Base-by-base conservation (phyloP, 495 filamentous ascomycete species). In the Neurospora cerealis region DNA sequence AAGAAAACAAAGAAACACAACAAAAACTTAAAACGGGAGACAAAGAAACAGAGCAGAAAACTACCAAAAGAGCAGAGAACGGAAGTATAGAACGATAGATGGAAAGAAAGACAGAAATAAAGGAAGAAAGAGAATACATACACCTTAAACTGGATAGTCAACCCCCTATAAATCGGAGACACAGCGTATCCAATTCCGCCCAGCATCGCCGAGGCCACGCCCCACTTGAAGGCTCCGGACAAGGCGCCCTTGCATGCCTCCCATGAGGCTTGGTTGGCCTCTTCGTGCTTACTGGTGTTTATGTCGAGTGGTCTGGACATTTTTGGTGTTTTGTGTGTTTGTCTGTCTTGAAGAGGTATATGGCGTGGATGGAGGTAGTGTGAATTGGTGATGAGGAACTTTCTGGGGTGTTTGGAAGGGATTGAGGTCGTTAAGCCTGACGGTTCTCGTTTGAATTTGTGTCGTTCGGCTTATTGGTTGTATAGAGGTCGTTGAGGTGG, bases 71-170 rank as follows among this genome's bases (percentile, higher is more conserved):
- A 32, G 32, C 13, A 40, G 38, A 74, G 44, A 48, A 13, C 0
- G 7, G n/a, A 11, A 46, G 24, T 28, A 28, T 28, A 74, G 5
- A 34, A 44, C 44, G 28, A n/a, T 2, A 15, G 24, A 54, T n/a
- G 40, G 24, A 15, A 38, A 37, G 34, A 42, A 21, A 11, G 0
- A 11, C 0, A 6, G 36, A 15, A 41, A 73, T 4, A 34, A 44
- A 44, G 32, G 13, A 9, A n/a, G 24, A 54, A 32, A 44, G 32
- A 15, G 9, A 38, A 39, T 17, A 75, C 89, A 75, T 87, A 93
- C 85, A 95, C 89, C 84, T 97, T 97, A 83, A 97, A 97, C 80
- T 97, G 94, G 24, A 94, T 84, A 3, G 94, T 97, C 75, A 97
- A 79, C 0, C 91, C 89, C 36, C 93, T 88, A 77, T 97, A 97